These are phyloP conservation scores for Fonsecaea pugnacius DNA, from an alignment of 2,329 filamentous ascomycete genomes.

Conservation along the genomic window DNA sequence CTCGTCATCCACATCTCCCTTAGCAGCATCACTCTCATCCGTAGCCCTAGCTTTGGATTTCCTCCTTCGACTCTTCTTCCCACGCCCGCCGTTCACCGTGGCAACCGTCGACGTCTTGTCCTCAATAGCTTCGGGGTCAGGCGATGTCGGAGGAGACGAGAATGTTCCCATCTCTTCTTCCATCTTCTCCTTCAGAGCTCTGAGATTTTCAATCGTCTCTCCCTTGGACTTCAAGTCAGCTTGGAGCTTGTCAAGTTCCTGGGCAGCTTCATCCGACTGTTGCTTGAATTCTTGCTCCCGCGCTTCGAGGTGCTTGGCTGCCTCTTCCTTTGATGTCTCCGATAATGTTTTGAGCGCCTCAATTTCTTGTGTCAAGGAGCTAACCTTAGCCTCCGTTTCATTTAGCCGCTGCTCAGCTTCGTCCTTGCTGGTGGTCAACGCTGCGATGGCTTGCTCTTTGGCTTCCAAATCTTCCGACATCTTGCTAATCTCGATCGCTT, in stretches of 20 bases:
- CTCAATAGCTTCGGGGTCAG: conserved; percentile 12
- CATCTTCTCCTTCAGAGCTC: conserved; percentile 27
- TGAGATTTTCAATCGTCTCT: conserved; percentile 19
- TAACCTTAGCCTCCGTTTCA: conserved; percentile 12
- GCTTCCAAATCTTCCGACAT: conserved; percentile 20
- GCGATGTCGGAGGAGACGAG: neutral
- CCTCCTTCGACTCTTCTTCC: conserved; percentile 13
- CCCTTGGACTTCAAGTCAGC: conserved; percentile 22
- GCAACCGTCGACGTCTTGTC: conserved; percentile 21
- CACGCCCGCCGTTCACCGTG: conserved; percentile 15
- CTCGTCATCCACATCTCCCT: neutral
- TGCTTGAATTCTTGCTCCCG: conserved; percentile 20
- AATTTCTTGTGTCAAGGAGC: conserved; percentile 16
- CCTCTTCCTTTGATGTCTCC: conserved; percentile 15
- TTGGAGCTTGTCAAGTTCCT: conserved; percentile 15
- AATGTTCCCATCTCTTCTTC: conserved; percentile 22
- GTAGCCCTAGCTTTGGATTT: conserved; percentile 10
- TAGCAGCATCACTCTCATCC: conserved; percentile 1
- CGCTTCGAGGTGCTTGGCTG: conserved; percentile 11
- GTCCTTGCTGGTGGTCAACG: conserved; percentile 20
- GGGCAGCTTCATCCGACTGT: conserved; percentile 3
- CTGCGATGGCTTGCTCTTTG: conserved; percentile 22
- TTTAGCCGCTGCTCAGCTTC: conserved; percentile 21
- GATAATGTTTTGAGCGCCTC: conserved; percentile 18
- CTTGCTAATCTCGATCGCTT: conserved; percentile 10